Evolutionary conservation across 495 filamentous ascomycete species (phyloP).

Genomic region (Pyronema domesticum): DNA sequence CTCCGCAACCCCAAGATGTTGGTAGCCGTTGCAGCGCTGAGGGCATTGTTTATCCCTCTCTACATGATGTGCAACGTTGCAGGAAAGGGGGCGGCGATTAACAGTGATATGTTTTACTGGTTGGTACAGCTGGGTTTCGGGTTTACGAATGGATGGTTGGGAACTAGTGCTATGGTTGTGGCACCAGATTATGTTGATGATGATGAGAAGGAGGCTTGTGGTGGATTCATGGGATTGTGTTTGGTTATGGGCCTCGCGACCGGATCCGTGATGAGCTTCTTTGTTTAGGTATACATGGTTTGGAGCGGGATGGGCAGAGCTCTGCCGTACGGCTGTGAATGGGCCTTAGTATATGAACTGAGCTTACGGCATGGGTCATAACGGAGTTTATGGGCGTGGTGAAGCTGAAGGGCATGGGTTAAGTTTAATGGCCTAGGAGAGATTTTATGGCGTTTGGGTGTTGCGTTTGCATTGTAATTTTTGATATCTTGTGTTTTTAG

Average conservation of each 20-base stretch:
- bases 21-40: constrained; percentile 43
- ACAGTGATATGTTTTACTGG: constrained; percentile 73
- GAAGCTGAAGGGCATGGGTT: no score
- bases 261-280: constrained; percentile 78
- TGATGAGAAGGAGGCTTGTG: constrained; percentile 69
- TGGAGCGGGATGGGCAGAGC: no score
- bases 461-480: no score
- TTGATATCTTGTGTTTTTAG: no score
- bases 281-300: not conserved
- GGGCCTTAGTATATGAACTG: not conserved
- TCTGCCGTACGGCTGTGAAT: no score
- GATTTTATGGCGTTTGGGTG: no score
- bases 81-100: constrained; percentile 47
- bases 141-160: constrained; percentile 67
- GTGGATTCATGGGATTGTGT: constrained; percentile 84
- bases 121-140: constrained; percentile 74
- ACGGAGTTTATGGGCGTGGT: no score
- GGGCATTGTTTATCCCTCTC: constrained; percentile 59
- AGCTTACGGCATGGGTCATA: not conserved
- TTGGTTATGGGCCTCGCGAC: constrained; percentile 65
- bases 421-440: no score
- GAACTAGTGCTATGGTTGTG: constrained; percentile 77
- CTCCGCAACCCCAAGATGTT: constrained; percentile 44
- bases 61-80: constrained; percentile 78
- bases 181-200: constrained; percentile 59